These are phyloP conservation scores for Globisporangium lucens DNA, from an alignment of 352 stramenopile species.

Conservation along the genomic window DNA sequence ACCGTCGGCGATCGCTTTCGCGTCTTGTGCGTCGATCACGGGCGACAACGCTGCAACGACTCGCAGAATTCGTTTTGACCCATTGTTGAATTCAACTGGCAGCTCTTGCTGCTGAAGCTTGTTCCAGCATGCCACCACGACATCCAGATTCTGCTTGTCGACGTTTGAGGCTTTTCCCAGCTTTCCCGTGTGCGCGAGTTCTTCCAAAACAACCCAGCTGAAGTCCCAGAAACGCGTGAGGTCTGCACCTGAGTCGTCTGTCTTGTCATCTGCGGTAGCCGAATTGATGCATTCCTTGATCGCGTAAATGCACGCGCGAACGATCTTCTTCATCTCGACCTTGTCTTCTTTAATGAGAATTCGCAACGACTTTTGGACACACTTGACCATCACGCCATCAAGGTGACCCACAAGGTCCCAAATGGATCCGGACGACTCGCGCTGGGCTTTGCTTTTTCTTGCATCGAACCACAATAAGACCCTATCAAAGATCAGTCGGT, in stretches of 20 bases:
- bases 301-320: conserved; percentile 55
- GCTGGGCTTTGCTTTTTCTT: conserved; percentile 28
- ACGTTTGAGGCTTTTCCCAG: conserved; percentile 51
- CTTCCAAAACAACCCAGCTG: conserved; percentile 82
- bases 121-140: conserved; percentile 83
- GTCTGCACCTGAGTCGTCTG: conserved; percentile 32
- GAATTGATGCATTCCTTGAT: conserved; percentile 55
- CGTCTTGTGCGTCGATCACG: conserved; percentile 68
- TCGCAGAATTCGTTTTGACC: conserved; percentile 78
- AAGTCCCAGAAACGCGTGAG: conserved; percentile 70
- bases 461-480: conserved; percentile 57
- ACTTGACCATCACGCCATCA: conserved; percentile 76
- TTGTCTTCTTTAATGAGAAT: conserved; percentile 68
- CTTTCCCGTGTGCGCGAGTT: conserved; percentile 59
- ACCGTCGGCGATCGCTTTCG: conserved; percentile 69
- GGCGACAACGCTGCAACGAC: conserved; percentile 75
- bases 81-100: conserved; percentile 63
- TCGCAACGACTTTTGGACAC: conserved; percentile 66
- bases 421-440: conserved; percentile 32
- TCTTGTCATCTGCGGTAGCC: conserved; percentile 30
- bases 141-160: conserved; percentile 56
- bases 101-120: conserved; percentile 68
- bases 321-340: conserved; percentile 49
- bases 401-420: conserved; percentile 70
- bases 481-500: conserved; percentile 61